Evolutionary conservation across 2,329 filamentous ascomycete genomes (phyloP), one percentile per base, ranked within the genome.

Genomic region (Teratosphaeriaceae sp.): DNA sequence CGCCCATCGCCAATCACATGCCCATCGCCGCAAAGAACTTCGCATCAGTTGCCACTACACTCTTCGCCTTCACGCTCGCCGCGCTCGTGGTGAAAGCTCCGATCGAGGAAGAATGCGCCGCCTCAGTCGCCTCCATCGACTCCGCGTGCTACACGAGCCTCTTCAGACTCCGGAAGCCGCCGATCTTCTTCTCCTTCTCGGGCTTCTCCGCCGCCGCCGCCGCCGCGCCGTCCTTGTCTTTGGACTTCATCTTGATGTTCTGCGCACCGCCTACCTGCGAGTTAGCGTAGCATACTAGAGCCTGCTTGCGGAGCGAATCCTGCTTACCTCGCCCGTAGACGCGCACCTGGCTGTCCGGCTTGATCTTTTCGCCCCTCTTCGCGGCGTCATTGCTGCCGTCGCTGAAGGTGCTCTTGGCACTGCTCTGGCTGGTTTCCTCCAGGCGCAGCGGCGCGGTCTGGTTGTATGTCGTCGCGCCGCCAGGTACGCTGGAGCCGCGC

Each of bases 401-500:
- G 26, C 58, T 58, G 20, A 54, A 45, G 9, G 36, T 44, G 31
- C 48, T 50, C 37, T 44, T 39, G 12, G 27, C 31, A n/a, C 15
- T 30, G 7, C 15, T 30, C 16, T 18, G 18, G 5, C 8, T 29
- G 9, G 41, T 21, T 44, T 60, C 58, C 21, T 58, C 56, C n/a
- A 47, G 42, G 3, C 42, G 40, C 22, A 62, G 40, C 13, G 59
- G 59, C 33, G 52, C 49, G 2, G 57, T 60, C 29, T 51, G 48
- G 40, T 61, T 62, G 47, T 49, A 58, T 15, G 42, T 38, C 22
- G 43, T 35, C 13, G 37, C n/a, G n/a, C n/a, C n/a, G n/a, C n/a
- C 36, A 3, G 42, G 37, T n/a, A 9, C 12, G 42, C 87, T 75
- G 59, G 95, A 88, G n/a, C 88, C 88, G 61, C 90, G 84, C 47